Evolutionary conservation across 805 yeast species (phyloP), one percentile per base, ranked within the genome.

Genomic region (Kluyveromyces nonfermentans): DNA sequence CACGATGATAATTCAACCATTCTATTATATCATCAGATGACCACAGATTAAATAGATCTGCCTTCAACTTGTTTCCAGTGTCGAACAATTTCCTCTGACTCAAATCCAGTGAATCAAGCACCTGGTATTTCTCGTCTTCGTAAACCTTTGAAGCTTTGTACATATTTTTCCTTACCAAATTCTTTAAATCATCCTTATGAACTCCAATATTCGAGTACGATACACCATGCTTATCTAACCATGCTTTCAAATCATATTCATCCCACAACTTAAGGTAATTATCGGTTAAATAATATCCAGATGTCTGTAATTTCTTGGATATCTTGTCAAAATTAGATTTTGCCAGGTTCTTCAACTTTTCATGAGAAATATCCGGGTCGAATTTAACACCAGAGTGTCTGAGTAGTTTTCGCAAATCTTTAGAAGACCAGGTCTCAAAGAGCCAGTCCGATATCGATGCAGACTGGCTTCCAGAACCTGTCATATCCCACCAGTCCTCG

Each of bases 221-320:
- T 37, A 75, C 55, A 15, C 72, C 73, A 48, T 71, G 63, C 33
- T 71, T 64, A 31, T 64, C 54, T 45, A 82, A 63, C 77, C 82
- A 77, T 14, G 59, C 52, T 47, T 65, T 62, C 46, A 82, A 59
- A 40, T 74, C 76, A 7, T 69, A 70, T 7, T 60, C 55, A 18
- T 71, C 62, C 86, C 86, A 80, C 28, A 66, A 51, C 9, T 71
- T 65, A 55, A 77, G 79, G 45, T 76, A 61, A 72, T 74, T 71
- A 30, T 67, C 67, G 17, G 80, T 77, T 6, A 77, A 71, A 44
- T 75, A 75, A 34, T 58, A 56, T 6, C 77, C 76, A 17, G 73
- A 64, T 8, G 56, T 58, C 4, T 69, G 63, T 39, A 60, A 50
- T 25, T 55, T 45, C 41, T 64, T 56, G 12, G 69, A 64, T 43